phyloP scores from a whole-genome alignment of 331 rosid species.

The Rosa hybrid region DNA sequence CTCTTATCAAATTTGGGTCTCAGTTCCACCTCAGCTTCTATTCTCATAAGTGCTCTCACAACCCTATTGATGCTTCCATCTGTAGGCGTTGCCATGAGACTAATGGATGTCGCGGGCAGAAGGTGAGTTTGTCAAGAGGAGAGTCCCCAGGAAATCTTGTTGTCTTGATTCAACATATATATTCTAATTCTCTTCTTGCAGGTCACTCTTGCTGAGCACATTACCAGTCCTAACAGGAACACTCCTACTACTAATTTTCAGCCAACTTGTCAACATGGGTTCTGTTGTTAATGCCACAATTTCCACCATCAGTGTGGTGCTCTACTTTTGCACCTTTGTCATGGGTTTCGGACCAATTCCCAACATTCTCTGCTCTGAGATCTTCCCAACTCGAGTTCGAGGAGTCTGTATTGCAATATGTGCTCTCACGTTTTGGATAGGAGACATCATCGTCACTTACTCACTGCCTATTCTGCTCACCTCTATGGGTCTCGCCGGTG shows the following conservation, averaged over 20 bases:
- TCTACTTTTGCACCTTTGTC: slow-evolving; percentile 36
- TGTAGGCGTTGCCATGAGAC: slow-evolving; percentile 33
- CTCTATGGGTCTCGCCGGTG: slow-evolving; percentile 28
- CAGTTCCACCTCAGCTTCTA: slow-evolving; percentile 27
- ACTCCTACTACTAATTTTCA: slow-evolving; percentile 23
- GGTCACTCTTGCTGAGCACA: slow-evolving; percentile 28
- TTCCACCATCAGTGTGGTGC: slow-evolving; percentile 25
- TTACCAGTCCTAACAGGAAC: slow-evolving; percentile 24
- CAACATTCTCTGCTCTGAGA: slow-evolving; percentile 34
- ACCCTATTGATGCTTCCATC: slow-evolving; percentile 37
- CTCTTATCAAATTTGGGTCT: slow-evolving; percentile 28
- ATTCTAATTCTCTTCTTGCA: not conserved
- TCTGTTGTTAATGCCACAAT: slow-evolving; percentile 24
- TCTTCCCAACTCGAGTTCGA: slow-evolving; percentile 33
- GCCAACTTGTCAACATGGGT: slow-evolving; percentile 29
- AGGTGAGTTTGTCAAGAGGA: slow-evolving; percentile 13
- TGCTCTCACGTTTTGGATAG: slow-evolving; percentile 32
- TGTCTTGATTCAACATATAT: not conserved
- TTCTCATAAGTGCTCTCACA: slow-evolving; percentile 33
- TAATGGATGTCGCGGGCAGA: slow-evolving; percentile 29
- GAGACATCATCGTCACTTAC: slow-evolving; percentile 34
- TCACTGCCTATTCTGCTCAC: slow-evolving; percentile 31
- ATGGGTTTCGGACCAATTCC: slow-evolving; percentile 36
- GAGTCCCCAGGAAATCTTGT: not conserved
- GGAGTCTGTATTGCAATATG: slow-evolving; percentile 36